A percentile compares a stretch with the other conserved stretches of the same genome.
These are phyloP conservation scores for Ganoderma boninense DNA, from an alignment of 1,284 basidiomycete genomes.

Conservation along the genomic window DNA sequence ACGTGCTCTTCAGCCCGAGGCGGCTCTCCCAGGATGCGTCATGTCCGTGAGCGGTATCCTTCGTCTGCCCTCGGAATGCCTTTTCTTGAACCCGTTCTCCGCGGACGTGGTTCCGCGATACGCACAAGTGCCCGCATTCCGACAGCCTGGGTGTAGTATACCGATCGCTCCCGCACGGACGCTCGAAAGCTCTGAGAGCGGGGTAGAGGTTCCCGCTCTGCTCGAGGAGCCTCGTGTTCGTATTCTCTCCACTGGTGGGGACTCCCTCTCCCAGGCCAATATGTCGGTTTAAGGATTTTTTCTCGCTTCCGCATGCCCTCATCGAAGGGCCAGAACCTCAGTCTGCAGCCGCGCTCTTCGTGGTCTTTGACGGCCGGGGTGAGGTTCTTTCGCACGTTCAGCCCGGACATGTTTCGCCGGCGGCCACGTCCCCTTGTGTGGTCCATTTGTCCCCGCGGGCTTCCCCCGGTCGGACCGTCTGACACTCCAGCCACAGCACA, in stretches of 20 bases:
- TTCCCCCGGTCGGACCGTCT: constrained; percentile 17
- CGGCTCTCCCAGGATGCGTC: constrained; percentile 7
- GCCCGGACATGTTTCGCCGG: constrained; percentile 13
- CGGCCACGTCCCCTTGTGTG: constrained; percentile 4
- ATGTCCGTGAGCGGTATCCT: constrained; percentile 6
- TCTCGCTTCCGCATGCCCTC: not conserved
- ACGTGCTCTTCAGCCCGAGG: not conserved
- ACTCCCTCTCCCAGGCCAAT: constrained; percentile 3
- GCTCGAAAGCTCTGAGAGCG: not conserved
- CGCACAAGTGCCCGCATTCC: not conserved
- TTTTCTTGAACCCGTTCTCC: constrained; percentile 2
- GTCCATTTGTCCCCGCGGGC: constrained; percentile 6
- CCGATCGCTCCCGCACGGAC: not conserved
- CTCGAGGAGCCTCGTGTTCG: not conserved
- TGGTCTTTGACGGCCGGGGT: not conserved
- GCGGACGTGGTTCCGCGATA: not conserved
- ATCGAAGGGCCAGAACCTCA: constrained; percentile 4
- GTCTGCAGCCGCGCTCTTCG: constrained; percentile 7
- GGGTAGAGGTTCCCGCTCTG: not conserved
- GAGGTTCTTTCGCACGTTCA: constrained; percentile 17
- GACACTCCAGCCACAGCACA: constrained; percentile 3
- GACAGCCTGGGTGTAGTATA: not conserved
- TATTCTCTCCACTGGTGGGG: not conserved
- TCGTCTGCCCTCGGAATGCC: not conserved
- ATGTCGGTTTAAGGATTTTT: not conserved